Percentiles rank a stretch among this genome's conserved stretches.
These are phyloP conservation scores for Crucibulum parvulum DNA, from an alignment of 1,284 basidiomycete species.

Conservation along the genomic window DNA sequence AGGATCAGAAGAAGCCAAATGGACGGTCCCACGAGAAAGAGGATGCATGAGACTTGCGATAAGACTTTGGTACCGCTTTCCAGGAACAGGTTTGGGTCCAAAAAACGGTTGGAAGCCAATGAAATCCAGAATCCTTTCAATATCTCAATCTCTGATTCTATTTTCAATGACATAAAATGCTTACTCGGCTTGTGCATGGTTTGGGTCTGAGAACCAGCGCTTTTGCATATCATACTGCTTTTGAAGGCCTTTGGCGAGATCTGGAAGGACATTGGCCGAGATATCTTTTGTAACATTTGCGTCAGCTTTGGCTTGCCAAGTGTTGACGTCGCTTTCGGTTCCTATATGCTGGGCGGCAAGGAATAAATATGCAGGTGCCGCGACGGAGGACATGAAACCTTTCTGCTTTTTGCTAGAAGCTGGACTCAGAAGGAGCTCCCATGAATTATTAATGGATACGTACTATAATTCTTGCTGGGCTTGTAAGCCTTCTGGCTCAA, in stretches of 20 bases:
- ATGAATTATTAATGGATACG: not conserved
- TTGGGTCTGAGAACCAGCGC: slow-evolving; percentile 3
- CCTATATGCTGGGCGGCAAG: not conserved
- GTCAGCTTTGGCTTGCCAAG: not conserved
- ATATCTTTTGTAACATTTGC: not conserved
- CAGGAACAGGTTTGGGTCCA: slow-evolving; percentile 15
- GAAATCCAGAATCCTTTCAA: slow-evolving; percentile 7
- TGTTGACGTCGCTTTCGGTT: not conserved
- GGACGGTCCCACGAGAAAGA: slow-evolving; percentile 25
- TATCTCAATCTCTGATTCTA: slow-evolving; percentile 1
- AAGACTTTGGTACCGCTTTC: slow-evolving; percentile 20
- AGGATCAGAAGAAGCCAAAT: slow-evolving; percentile 44
- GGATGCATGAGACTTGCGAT: slow-evolving; percentile 17
- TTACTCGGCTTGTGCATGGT: slow-evolving; percentile 11
- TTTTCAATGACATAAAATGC: not conserved
- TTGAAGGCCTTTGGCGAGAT: not conserved
- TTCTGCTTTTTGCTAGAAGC: not conserved
- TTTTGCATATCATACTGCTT: slow-evolving; percentile 5
- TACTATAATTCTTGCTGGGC: slow-evolving; percentile 2
- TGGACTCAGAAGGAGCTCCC: not conserved
- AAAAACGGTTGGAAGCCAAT: slow-evolving; percentile 7
- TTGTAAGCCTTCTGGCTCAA: not conserved
- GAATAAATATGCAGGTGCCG: slow-evolving; percentile 1
- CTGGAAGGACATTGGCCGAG: not conserved
- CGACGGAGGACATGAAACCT: slow-evolving; percentile 4